These are phyloP conservation scores for Pythium scleroteichum DNA, from an alignment of 352 stramenopile species.

Conservation along the genomic window DNA sequence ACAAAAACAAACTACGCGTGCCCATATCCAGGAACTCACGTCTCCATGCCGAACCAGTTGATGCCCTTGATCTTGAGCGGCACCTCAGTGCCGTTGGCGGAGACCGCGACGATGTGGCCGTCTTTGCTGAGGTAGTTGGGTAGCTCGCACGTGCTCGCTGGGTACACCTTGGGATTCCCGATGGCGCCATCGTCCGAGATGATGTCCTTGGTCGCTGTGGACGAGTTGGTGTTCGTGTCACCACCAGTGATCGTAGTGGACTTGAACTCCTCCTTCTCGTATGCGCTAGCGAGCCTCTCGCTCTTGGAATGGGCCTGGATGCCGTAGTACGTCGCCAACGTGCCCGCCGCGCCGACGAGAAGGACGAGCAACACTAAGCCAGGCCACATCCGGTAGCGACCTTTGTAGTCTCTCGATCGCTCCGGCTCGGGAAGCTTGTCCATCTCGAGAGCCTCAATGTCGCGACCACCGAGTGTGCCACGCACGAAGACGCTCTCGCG, in stretches of 20 bases:
- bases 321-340: conserved; percentile 30
- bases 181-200: conserved; percentile 68
- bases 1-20: conserved; percentile 10
- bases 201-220: conserved; percentile 26
- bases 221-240: conserved; percentile 3
- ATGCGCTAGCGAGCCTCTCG: conserved; percentile 12
- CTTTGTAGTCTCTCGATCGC: conserved; percentile 44
- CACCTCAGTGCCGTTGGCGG: conserved; percentile 52
- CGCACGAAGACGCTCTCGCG: conserved; percentile 37
- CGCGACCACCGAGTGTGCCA: conserved; percentile 46
- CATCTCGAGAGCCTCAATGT: conserved; percentile 42
- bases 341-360: conserved; percentile 9
- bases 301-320: conserved; percentile 24
- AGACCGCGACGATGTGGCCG: conserved; percentile 63
- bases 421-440: conserved; percentile 19
- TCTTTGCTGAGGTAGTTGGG: conserved; percentile 83
- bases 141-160: conserved; percentile 52
- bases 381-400: conserved; percentile 39
- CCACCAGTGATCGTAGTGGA: conserved; percentile 24
- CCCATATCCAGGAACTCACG: too few species aligned
- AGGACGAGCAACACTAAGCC: conserved; percentile 29
- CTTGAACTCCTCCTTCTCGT: conserved; percentile 26
- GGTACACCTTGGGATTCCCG: conserved; percentile 76
- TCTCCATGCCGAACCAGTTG: conserved; percentile 86
- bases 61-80: conserved; percentile 83